Evolutionary conservation across 2,329 filamentous ascomycete species (phyloP).

Genomic region (Pyricularia sp.): DNA sequence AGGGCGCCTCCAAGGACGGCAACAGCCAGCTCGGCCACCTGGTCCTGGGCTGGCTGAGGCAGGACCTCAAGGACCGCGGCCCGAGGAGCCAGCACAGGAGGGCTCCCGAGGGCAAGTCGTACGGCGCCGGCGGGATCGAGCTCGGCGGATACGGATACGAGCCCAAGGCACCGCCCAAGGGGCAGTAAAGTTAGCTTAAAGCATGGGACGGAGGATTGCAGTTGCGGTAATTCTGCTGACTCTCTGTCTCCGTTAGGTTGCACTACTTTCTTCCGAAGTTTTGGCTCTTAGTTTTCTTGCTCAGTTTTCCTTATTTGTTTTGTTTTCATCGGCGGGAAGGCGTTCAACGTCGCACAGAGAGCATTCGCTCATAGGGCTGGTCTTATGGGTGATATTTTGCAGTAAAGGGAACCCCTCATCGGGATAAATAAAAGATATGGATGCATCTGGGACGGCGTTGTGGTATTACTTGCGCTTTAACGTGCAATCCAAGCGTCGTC

Average conservation of each 20-base stretch:
- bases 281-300: background rate
- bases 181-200: background rate
- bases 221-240: background rate
- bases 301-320: background rate
- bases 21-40: conserved; percentile 83
- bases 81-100: conserved; percentile 54
- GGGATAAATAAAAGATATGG: background rate
- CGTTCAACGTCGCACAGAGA: background rate
- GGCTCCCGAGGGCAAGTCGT: conserved; percentile 56
- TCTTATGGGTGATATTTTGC: background rate
- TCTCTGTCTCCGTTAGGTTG: background rate
- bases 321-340: background rate
- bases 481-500: background rate
- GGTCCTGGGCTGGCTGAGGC: conserved; percentile 77
- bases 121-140: conserved; percentile 38
- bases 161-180: conserved; percentile 22
- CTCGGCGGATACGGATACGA: conserved; percentile 51
- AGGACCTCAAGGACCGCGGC: conserved; percentile 70
- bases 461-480: background rate
- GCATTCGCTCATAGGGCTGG: background rate
- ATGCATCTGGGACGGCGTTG: conserved; percentile 1
- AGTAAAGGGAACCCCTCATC: background rate
- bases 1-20: conserved; percentile 37
- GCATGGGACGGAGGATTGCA: background rate
- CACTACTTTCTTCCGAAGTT: background rate